These are phyloP conservation scores for Leishmania tarentolae DNA, from an alignment of 208 protist genomes.

Conservation along the genomic window DNA sequence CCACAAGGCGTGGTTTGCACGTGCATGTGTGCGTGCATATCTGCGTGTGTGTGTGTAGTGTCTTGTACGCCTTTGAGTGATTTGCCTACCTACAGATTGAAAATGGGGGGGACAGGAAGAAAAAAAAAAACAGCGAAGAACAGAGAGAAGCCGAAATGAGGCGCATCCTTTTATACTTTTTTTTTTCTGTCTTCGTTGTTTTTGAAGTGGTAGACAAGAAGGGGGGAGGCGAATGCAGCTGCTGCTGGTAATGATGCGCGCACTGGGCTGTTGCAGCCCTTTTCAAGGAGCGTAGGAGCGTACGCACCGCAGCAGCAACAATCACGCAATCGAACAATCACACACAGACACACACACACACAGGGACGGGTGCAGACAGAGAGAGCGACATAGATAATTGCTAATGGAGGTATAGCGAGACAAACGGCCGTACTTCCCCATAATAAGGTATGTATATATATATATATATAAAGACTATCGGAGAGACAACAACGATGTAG, in stretches of 20 bases:
- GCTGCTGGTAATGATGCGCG: not conserved
- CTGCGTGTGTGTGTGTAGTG: not conserved
- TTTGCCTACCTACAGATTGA: slow-evolving; percentile 10
- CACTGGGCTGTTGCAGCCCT: not conserved
- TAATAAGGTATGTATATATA: not conserved
- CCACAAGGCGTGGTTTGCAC: not conserved
- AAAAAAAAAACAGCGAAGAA: slow-evolving; percentile 24
- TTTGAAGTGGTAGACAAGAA: slow-evolving; percentile 1
- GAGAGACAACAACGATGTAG: slow-evolving; percentile 3
- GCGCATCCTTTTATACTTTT: slow-evolving; percentile 6
- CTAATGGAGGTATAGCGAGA: slow-evolving; percentile 30
- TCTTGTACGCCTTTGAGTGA: not conserved
- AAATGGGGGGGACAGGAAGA: not conserved
- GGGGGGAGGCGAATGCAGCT: not conserved
- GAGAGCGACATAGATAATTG: slow-evolving; percentile 17
- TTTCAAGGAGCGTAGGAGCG: not conserved
- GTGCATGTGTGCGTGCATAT: not conserved
- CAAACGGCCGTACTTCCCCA: not conserved
- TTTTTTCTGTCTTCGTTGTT: slow-evolving; percentile 17
- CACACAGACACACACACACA: not conserved
- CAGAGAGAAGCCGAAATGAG: slow-evolving; percentile 4
- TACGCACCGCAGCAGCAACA: not conserved
- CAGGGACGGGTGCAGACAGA: no score
- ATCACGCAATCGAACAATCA: not conserved
- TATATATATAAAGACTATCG: not conserved